Percentiles rank a stretch among this genome's conserved stretches.
These are phyloP conservation scores for Arthromyces matolae DNA, from an alignment of 768 basidiomycete species.

Conservation along the genomic window DNA sequence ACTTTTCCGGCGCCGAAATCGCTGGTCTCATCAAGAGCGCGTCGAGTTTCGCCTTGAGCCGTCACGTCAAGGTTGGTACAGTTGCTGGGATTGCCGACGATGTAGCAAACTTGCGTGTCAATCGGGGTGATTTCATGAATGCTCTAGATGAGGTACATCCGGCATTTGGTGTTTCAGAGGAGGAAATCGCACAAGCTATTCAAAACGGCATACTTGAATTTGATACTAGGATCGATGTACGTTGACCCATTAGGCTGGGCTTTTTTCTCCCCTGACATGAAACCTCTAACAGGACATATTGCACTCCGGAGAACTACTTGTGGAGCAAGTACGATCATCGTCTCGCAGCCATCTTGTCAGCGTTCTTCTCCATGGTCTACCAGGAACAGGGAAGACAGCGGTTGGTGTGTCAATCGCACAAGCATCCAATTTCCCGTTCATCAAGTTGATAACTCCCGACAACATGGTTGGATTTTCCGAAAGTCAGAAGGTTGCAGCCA, in stretches of 20 bases:
- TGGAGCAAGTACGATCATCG: conserved; percentile 91
- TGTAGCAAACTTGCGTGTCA: conserved; percentile 89
- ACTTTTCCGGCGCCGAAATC: conserved; percentile 97
- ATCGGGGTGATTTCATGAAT: conserved; percentile 79
- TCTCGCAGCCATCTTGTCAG: conserved; percentile 90
- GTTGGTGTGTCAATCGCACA: conserved; percentile 92
- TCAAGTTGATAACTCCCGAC: conserved; percentile 95
- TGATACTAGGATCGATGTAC: conserved; percentile 68
- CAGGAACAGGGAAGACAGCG: conserved; percentile 93
- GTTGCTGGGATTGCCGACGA: conserved; percentile 96
- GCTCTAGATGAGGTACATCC: conserved; percentile 94
- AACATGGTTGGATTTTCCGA: conserved; percentile 97
- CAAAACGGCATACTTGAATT: conserved; percentile 97
- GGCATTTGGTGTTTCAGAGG: conserved; percentile 96
- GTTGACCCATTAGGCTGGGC: conserved; percentile 22
- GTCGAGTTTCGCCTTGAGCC: conserved; percentile 95
- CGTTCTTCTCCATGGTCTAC: conserved; percentile 82
- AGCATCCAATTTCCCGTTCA: conserved; percentile 93
- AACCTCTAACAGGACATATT: conserved; percentile 65
- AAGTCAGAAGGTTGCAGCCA: conserved; percentile 82
- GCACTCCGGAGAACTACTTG: conserved; percentile 81
- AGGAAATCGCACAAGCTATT: conserved; percentile 88
- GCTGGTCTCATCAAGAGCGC: conserved; percentile 96
- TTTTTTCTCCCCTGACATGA: background rate
- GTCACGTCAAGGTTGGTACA: conserved; percentile 97